Evolutionary conservation across 2,329 filamentous ascomycete genomes (phyloP).

Genomic region (Ascochyta clinopodiicola): DNA sequence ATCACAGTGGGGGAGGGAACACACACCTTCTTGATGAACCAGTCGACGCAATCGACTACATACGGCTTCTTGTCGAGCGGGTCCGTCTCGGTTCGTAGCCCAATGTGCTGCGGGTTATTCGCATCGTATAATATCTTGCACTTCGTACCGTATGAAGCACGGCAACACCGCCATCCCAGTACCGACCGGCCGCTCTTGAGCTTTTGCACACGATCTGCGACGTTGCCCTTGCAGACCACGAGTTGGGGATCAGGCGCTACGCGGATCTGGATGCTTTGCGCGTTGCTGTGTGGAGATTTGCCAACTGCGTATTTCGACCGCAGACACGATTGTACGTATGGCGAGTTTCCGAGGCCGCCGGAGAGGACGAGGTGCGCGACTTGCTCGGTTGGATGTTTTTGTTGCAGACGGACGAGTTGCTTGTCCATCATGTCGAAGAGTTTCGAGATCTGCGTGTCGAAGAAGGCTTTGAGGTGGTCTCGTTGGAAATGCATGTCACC

Average conservation of each 20-base stretch:
- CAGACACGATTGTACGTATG: conserved; percentile 50
- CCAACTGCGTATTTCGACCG: not conserved
- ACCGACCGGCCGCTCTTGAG: conserved; percentile 46
- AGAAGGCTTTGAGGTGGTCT: conserved; percentile 42
- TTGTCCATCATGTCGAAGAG: conserved; percentile 46
- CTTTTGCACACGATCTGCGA: conserved; percentile 60
- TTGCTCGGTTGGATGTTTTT: conserved; percentile 36
- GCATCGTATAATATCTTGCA: conserved; percentile 48
- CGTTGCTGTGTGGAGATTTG: not conserved
- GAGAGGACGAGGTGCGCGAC: conserved; percentile 51
- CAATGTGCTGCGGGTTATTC: conserved; percentile 40
- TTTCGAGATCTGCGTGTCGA: conserved; percentile 47
- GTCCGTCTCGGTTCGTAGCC: conserved; percentile 35
- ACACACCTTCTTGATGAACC: conserved; percentile 47
- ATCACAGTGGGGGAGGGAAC: no score
- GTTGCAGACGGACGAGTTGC: conserved; percentile 40
- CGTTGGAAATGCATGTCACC: conserved; percentile 46
- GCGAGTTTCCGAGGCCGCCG: conserved; percentile 52
- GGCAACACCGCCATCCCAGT: conserved; percentile 50
- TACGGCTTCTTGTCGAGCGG: conserved; percentile 45
- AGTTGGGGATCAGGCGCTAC: conserved; percentile 60
- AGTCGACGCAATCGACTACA: conserved; percentile 45
- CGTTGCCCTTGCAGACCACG: conserved; percentile 61
- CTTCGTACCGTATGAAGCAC: conserved; percentile 47
- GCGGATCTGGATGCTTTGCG: conserved; percentile 17